Percentiles rank a stretch among this genome's conserved stretches.
These are phyloP conservation scores for Leccinellum albellum DNA, from an alignment of 768 basidiomycete species.

Conservation along the genomic window DNA sequence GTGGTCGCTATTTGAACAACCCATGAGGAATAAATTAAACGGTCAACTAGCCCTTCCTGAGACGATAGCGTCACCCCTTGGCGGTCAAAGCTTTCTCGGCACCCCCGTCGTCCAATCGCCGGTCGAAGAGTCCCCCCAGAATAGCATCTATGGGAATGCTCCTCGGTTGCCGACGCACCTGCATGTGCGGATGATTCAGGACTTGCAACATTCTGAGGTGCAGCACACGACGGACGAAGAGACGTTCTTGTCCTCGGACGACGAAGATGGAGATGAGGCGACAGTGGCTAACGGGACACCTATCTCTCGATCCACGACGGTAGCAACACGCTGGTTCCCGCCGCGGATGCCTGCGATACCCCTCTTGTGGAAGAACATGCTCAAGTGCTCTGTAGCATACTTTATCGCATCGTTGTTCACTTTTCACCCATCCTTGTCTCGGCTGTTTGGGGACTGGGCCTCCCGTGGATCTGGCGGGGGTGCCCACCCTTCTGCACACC, in stretches of 20 bases:
- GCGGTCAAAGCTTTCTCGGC: neutral
- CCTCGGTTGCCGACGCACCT: neutral
- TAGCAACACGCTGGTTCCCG: slow-evolving; percentile 6
- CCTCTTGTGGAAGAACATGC: slow-evolving; percentile 60
- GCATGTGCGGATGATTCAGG: neutral
- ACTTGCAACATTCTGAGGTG: neutral
- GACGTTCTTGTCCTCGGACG: slow-evolving; percentile 13
- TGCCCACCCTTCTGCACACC: slow-evolving; percentile 76
- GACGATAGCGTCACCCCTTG: too few relatives aligned
- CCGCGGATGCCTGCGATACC: slow-evolving; percentile 39
- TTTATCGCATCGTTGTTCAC: slow-evolving; percentile 90
- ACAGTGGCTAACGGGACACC: slow-evolving; percentile 3
- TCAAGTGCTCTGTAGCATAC: slow-evolving; percentile 92
- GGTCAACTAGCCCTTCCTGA: slow-evolving; percentile 33
- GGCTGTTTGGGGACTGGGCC: slow-evolving; percentile 59
- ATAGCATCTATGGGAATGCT: neutral
- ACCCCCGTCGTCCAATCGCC: slow-evolving; percentile 3
- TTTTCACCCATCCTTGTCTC: slow-evolving; percentile 72
- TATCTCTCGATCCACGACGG: slow-evolving; percentile 2
- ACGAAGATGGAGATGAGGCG: neutral
- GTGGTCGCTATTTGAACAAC: slow-evolving; percentile 69
- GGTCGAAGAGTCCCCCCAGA: neutral
- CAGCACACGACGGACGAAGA: slow-evolving; percentile 7
- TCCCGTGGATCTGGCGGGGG: slow-evolving; percentile 45
- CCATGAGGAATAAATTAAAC: slow-evolving; percentile 72